Evolutionary conservation across 2,329 filamentous ascomycete genomes (phyloP).

Genomic region (Trichoderma sp.): DNA sequence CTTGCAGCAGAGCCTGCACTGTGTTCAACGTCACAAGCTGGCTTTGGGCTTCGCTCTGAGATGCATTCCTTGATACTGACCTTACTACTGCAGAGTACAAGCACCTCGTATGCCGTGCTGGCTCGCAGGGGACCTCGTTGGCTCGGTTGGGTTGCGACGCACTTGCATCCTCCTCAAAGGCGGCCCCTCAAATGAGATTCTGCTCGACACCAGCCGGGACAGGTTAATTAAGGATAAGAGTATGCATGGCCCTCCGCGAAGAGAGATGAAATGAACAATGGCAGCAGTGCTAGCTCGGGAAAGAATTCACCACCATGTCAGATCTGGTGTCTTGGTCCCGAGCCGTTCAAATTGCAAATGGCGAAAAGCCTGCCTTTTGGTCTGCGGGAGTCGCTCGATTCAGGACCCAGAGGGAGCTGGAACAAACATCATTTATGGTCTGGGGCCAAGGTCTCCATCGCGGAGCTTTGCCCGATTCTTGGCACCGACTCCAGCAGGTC

Average conservation of each 20-base stretch:
- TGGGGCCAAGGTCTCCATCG: conserved; percentile 3
- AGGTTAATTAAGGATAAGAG: not conserved
- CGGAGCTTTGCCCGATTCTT: conserved; percentile 24
- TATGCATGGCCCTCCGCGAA: not conserved
- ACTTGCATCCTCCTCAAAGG: conserved; percentile 19
- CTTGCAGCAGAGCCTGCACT: too few species aligned
- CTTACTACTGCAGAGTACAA: not conserved
- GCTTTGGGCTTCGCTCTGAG: too few species aligned
- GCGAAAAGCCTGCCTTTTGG: not conserved
- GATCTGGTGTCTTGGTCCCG: not conserved
- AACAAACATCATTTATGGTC: not conserved
- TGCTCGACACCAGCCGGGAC: conserved; percentile 6
- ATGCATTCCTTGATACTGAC: too few species aligned
- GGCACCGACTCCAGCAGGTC: conserved; percentile 14
- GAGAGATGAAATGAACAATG: not conserved
- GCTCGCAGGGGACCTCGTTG: conserved; percentile 1
- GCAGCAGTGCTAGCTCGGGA: not conserved
- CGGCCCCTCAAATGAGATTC: conserved; percentile 21
- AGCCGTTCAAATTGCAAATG: not conserved
- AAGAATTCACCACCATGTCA: not conserved
- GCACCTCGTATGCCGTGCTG: conserved; percentile 2
- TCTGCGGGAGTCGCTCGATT: not conserved
- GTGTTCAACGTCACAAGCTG: too few species aligned
- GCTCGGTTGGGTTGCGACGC: conserved; percentile 9
- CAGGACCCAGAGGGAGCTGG: not conserved